Evolutionary conservation across 106 monocot species (phyloP).

Genomic region (Dioscorea zingiberensis): DNA sequence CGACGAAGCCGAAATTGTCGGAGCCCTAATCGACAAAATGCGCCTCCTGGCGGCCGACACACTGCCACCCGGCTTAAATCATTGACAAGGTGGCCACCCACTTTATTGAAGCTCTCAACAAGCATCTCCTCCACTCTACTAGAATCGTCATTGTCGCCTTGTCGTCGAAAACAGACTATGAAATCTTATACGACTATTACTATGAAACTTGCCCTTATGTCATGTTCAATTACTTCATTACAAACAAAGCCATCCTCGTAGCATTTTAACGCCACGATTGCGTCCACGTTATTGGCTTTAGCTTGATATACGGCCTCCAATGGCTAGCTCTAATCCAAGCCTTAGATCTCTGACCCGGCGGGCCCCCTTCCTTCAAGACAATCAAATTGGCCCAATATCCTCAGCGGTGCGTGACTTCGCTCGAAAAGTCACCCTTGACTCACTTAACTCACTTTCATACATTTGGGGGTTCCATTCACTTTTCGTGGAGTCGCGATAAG

Average conservation of each 20-base stretch:
- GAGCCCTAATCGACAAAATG: conserved; percentile 23
- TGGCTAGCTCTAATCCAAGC: conserved; percentile 76
- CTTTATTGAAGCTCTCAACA: conserved; percentile 44
- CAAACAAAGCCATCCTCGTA: conserved; percentile 67
- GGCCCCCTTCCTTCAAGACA: conserved; percentile 47
- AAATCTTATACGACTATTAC: conserved; percentile 40
- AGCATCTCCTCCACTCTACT: conserved; percentile 22
- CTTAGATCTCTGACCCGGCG: conserved; percentile 51
- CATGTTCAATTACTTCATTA: conserved; percentile 72
- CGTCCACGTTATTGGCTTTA: conserved; percentile 68
- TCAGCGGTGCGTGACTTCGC: conserved; percentile 31
- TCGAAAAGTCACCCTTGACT: conserved; percentile 51
- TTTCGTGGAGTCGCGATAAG: conserved; percentile 41
- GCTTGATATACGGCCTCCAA: conserved; percentile 54
- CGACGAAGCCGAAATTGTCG: conserved; percentile 13
- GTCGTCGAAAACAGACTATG: conserved; percentile 13
- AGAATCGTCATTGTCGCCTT: neutral
- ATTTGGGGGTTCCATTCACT: conserved; percentile 41
- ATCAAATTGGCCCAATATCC: conserved; percentile 43
- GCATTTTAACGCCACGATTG: conserved; percentile 45
- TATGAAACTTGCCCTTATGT: conserved; percentile 62
- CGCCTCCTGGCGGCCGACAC: conserved; percentile 15
- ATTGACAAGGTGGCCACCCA: conserved; percentile 49
- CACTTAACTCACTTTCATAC: conserved; percentile 39
- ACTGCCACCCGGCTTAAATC: conserved; percentile 22